Base-by-base conservation (phyloP, 2,329 filamentous ascomycete species). In the Pseudogymnoascus sp. region DNA sequence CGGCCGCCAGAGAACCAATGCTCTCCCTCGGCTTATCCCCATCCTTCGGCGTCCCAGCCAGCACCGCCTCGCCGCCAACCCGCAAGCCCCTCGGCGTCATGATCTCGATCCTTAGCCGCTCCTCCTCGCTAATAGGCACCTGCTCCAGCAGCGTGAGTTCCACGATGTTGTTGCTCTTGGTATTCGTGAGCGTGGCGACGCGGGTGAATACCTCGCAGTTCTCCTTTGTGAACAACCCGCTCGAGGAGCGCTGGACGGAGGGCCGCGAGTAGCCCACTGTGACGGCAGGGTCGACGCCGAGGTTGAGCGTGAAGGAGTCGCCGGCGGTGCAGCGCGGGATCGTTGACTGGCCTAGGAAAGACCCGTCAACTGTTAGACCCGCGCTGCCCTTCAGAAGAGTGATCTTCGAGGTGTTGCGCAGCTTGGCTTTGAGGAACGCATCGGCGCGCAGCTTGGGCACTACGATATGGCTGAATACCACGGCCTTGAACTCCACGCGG, bases 301-400 rank as follows among this genome's bases (percentile, higher is more conserved):
- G 75, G 59, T 76, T 77, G 1, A 88, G 74, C 21, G 73, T 75
- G 70, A 88, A 82, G 1, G 70, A 67, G 61, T 84, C 82, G 38
- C 82, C 82, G 0, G 82, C 75, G 53, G 78, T 80, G 70, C 83
- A 85, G 31, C 80, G 79, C 1, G 84, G 82, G 35, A 87, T 75
- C 0, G 70, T 75, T 1, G 80, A 79, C 63, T 82, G 82, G 3
- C 85, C 84, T 62, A 88, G 75, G 73, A 87, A 88, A 7, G 78
- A 78, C 2, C 83, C 82, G 69, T 88, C 85, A n/a, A 88, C 79
- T 0, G 82, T 86, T 6, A 88, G 75, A 4, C 84, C 82, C 0
- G 79, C 78, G 1, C 77, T 77, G 4, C 84, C 84, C 60, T 76
- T 75, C 18, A 86, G 78, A 5, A 88, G 75, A 0, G 82, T 82